Conservation (phyloP, 257 asterid genomes). For the Parsonsia alboflavescens region DNA sequence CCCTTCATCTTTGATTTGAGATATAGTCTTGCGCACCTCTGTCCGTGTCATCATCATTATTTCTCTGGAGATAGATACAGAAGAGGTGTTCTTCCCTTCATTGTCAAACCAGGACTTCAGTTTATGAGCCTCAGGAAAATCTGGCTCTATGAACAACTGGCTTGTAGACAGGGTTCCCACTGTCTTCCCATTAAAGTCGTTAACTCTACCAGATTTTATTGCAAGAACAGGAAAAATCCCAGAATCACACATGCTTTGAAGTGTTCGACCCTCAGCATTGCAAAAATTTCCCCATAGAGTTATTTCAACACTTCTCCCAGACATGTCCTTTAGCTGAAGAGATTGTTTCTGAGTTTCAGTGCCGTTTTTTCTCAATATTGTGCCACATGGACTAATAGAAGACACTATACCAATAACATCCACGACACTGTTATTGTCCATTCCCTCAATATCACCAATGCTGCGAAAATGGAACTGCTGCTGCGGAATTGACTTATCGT, state of each 20-base stretch:
- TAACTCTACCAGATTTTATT: conserved; percentile 70
- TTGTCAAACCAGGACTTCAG: conserved; percentile 64
- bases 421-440: conserved; percentile 56
- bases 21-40: conserved; percentile 67
- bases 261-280: conserved; percentile 76
- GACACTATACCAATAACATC: conserved; percentile 80
- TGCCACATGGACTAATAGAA: conserved; percentile 61
- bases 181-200: conserved; percentile 81
- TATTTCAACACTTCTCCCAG: conserved; percentile 89
- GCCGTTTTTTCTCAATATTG: conserved; percentile 78
- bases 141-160: conserved; percentile 75
- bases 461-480: conserved; percentile 77
- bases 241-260: conserved; percentile 71
- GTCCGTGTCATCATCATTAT: conserved; percentile 31
- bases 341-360: conserved; percentile 72
- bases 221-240: conserved; percentile 79
- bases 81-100: conserved; percentile 61
- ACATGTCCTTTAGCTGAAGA: conserved; percentile 81
- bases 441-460: conserved; percentile 63
- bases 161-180: conserved; percentile 64
- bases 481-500: conserved; percentile 63
- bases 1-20: conserved; percentile 84
- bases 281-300: conserved; percentile 91
- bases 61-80: conserved; percentile 68
- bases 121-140: conserved; percentile 68